Evolutionary conservation across 768 basidiomycete genomes (phyloP), one percentile per base, ranked within the genome.

Genomic region (Hydnum rufescens): DNA sequence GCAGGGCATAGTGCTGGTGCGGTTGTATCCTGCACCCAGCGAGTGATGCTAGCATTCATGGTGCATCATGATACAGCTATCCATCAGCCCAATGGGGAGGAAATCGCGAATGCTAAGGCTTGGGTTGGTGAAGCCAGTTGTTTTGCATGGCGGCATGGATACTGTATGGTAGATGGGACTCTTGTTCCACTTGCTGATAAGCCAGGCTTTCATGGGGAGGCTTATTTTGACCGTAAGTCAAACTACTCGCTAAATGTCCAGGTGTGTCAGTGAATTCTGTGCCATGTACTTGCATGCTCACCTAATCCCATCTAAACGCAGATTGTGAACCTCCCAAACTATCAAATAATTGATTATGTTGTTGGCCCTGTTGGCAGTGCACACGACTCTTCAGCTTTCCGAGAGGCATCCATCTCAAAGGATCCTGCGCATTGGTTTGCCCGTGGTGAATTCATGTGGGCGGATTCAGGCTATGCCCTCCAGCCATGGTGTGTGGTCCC

Each of bases 51-150:
- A 1, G 64, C 65, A 3, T 30, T 68, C 16, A 60, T 64, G 32
- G 56, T 54, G 3, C 57, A 67, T 48, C 56, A 60, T 59, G 31
- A 51, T 4, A 49, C 54, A 2, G 61, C 63, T 6, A 57, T 70
- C 5, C 54, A 55, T 8, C 57, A 55, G 54, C 67, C 65, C 1
- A 64, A 59, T n/a, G 52, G 22, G 0, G 59, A 52, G 5, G 68
- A 70, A 54, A 69, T 67, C 52, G 62, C 66, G 51, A 44, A 55
- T 4, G 68, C 67, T 19, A 70, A 69, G 60, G 8, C n/a, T 1
- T 71, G 67, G 68, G 65, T 70, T 1, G 59, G 65, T 32, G 43
- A 55, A 0, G 36, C 8, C 1, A 59, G 57, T 18, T 60, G 62
- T 51, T 26, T 50, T 8, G 58, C 32, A 22, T 66, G 67, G 66